Conservation (phyloP, 768 basidiomycete genomes). For the Glaciozyma martinii region DNA sequence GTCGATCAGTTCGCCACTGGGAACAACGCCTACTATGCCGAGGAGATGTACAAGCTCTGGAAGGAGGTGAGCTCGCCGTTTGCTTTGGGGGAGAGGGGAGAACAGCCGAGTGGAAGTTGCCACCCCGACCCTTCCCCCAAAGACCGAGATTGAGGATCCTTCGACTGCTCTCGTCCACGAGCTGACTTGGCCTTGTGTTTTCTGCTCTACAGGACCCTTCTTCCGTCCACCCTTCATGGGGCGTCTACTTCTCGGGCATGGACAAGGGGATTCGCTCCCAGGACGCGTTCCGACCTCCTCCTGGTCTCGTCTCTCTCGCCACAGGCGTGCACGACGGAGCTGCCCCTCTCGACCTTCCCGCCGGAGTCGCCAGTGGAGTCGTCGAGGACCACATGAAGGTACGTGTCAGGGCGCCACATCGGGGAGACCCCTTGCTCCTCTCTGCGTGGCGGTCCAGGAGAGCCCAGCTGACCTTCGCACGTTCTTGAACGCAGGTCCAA, state of each 20-base stretch:
- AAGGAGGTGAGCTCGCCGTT: conserved; percentile 31
- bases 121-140: too few species aligned
- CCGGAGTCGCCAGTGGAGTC: conserved; percentile 71
- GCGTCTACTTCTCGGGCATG: conserved; percentile 84
- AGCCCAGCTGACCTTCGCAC: not conserved
- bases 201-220: conserved; percentile 49
- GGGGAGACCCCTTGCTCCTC: too few species aligned
- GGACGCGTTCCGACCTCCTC: conserved; percentile 79
- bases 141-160: too few species aligned
- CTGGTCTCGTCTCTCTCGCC: conserved; percentile 43
- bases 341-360: conserved; percentile 53
- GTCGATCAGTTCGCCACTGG: not conserved
- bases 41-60: conserved; percentile 80
- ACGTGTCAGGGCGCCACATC: conserved; percentile 14
- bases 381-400: conserved; percentile 93
- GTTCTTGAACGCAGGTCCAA: conserved; percentile 59
- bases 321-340: conserved; percentile 41
- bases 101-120: too few species aligned
- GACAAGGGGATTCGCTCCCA: conserved; percentile 68
- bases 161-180: too few species aligned
- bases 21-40: conserved; percentile 79
- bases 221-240: conserved; percentile 90
- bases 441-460: not conserved
- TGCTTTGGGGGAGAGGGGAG: not conserved
- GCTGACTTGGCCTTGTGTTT: too few species aligned